Conservation (phyloP, 1,284 basidiomycete genomes). For the Rhizopogon parksii region DNA sequence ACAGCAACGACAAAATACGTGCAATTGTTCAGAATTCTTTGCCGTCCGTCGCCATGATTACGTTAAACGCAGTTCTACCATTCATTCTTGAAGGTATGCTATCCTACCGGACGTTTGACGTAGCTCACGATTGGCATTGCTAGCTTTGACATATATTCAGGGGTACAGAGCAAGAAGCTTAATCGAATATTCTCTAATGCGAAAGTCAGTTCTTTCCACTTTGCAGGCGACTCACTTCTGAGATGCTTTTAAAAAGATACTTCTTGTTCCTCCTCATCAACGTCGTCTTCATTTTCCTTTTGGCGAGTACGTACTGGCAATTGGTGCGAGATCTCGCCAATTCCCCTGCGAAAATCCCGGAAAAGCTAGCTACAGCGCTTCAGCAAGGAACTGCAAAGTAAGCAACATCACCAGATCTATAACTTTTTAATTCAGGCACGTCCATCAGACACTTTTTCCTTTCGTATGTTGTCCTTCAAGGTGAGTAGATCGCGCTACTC, state of each 20-base stretch:
- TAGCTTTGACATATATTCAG: conserved; percentile 82
- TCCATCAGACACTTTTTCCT: conserved; percentile 80
- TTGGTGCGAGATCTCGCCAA: conserved; percentile 83
- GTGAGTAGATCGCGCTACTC: conserved; percentile 29
- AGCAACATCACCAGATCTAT: background rate
- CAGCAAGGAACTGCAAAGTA: conserved; percentile 68
- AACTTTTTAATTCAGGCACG: conserved; percentile 15
- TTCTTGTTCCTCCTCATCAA: conserved; percentile 92
- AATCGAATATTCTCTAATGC: conserved; percentile 89
- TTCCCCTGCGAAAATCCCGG: conserved; percentile 82
- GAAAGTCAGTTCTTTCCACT: conserved; percentile 57
- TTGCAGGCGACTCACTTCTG: conserved; percentile 5
- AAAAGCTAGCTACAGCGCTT: conserved; percentile 79
- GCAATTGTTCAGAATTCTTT: conserved; percentile 92
- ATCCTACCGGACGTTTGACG: background rate
- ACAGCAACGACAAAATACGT: conserved; percentile 70
- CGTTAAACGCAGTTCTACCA: conserved; percentile 84
- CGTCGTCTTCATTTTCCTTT: conserved; percentile 92
- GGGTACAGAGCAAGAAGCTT: conserved; percentile 85
- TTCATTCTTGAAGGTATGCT: conserved; percentile 80
- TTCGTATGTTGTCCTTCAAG: conserved; percentile 92
- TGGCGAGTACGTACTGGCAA: conserved; percentile 87
- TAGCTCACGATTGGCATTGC: background rate
- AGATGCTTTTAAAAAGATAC: conserved; percentile 49
- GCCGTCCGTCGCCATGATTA: conserved; percentile 85